Conservation (phyloP, 148 eudicot genomes). For the Silene latifolia region DNA sequence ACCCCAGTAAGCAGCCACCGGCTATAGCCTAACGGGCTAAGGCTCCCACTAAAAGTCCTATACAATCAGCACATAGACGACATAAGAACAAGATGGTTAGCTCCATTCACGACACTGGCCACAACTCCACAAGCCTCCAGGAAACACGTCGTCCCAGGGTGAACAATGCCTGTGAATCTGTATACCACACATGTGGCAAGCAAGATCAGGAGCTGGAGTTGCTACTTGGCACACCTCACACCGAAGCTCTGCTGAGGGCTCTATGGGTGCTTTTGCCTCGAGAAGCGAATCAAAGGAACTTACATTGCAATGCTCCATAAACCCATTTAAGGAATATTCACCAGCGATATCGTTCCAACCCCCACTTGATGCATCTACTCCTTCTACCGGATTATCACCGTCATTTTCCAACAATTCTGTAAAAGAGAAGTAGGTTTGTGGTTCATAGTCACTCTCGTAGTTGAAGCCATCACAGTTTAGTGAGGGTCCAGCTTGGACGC, state of each 20-base stretch:
- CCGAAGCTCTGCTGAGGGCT: conserved; percentile 22
- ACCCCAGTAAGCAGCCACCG: not conserved
- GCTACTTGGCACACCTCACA: conserved; percentile 51
- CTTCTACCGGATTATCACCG: conserved; percentile 46
- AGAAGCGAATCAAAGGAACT: conserved; percentile 24
- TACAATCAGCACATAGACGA: not conserved
- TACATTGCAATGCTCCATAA: conserved; percentile 28
- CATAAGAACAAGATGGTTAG: conserved; percentile 18
- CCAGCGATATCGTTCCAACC: conserved; percentile 33
- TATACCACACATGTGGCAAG: conserved; percentile 63
- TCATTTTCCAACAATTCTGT: conserved; percentile 74
- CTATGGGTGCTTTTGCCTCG: conserved; percentile 28
- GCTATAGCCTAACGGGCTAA: not conserved
- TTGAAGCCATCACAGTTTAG: conserved; percentile 43
- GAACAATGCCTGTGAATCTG: conserved; percentile 65
- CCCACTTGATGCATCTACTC: conserved; percentile 32
- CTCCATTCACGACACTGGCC: conserved; percentile 59
- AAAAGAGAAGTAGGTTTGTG: conserved; percentile 91
- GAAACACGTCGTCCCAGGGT: conserved; percentile 50
- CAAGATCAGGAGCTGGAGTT: conserved; percentile 63
- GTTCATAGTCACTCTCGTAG: conserved; percentile 72
- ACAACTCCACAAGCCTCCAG: conserved; percentile 62
- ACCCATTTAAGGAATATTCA: conserved; percentile 33
- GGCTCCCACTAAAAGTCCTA: not conserved
- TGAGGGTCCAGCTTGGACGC: conserved; percentile 34